These are phyloP conservation scores for Thermomucor indicae-seudaticae DNA, from an alignment of 371 early-diverging fungal genomes.

Conservation along the genomic window DNA sequence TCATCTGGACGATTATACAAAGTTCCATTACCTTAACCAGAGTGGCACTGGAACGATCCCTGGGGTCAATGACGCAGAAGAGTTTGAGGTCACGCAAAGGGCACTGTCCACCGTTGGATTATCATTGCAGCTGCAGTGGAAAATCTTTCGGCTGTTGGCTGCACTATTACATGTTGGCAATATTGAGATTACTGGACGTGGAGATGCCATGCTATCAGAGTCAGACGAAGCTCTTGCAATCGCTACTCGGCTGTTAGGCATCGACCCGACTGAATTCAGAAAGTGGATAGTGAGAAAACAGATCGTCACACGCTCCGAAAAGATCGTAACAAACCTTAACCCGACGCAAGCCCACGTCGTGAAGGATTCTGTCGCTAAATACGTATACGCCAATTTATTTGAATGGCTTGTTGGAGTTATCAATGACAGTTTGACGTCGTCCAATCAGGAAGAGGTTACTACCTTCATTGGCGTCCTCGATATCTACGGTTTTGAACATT, in stretches of 20 bases:
- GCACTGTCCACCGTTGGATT: constrained; percentile 83
- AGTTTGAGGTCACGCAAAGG: constrained; percentile 78
- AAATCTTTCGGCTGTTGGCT: constrained; percentile 80
- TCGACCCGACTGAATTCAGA: constrained; percentile 65
- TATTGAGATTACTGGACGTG: constrained; percentile 67
- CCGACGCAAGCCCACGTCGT: constrained; percentile 68
- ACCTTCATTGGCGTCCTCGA: constrained; percentile 91
- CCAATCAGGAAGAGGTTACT: constrained; percentile 30
- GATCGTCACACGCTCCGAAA: constrained; percentile 79
- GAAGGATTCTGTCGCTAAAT: constrained; percentile 88
- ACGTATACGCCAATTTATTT: constrained; percentile 83
- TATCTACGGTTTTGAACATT: constrained; percentile 94
- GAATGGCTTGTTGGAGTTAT: constrained; percentile 84
- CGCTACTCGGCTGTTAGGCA: constrained; percentile 62
- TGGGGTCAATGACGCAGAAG: constrained; percentile 82
- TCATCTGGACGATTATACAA: constrained; percentile 62
- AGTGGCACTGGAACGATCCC: constrained; percentile 69
- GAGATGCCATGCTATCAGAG: constrained; percentile 63
- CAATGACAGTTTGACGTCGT: constrained; percentile 67
- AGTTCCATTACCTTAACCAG: constrained; percentile 79
- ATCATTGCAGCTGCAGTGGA: constrained; percentile 71
- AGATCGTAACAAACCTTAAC: constrained; percentile 71
- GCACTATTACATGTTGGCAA: constrained; percentile 88
- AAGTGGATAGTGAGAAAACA: constrained; percentile 87
- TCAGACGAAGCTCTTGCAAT: constrained; percentile 57